Evolutionary conservation across 768 basidiomycete species (phyloP), one percentile per base, ranked within the genome.

Genomic region (Sarcodon sp.): DNA sequence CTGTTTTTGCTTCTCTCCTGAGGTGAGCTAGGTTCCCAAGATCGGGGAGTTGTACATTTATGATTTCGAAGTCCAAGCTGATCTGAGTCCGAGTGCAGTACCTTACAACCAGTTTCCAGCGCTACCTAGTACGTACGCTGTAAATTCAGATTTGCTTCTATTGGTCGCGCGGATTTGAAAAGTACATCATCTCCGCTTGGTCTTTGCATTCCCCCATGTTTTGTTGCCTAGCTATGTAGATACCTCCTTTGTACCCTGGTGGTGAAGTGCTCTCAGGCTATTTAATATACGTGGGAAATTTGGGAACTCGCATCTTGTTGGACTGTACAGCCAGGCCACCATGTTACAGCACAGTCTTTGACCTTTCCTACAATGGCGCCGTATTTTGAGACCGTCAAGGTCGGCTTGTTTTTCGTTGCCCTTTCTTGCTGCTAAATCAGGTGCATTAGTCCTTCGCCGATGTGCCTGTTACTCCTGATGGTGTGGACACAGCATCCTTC

Each of bases 401-500:
- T 81, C 57, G 51, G 66, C 33, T 16, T 50, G 45, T 44, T 21
- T 47, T 46, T 49, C 16, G n/a, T 33, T 54, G 45, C 47, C 48
- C 6, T 13, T 43, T 15, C 46, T 39, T 37, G 38, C 18, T 6
- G 41, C 36, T 16, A 33, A 15, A 5, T 43, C 21, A 15, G 49
- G 52, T 37, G 37, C 41, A 39, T 33, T 53, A 96, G 92, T 91
- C 88, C 8, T 97, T 87, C 64, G 78, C 75, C 56, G 87, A 94
- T 52, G 87, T 97, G 36, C 75, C 79, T 12, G 69, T 87, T 54
- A 78, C 77, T n/a, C 71, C 76, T 39, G 66, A 70, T 4, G 92
- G 93, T 11, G 79, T 98, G 45, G 80, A 91, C 59, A 89, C 91
- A 0, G 58, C 67, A 15, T 63, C 73, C 10, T 98, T 98, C 69